Conservation (phyloP, 129 eudicot species). For the Helichrysum umbraculigerum region DNA sequence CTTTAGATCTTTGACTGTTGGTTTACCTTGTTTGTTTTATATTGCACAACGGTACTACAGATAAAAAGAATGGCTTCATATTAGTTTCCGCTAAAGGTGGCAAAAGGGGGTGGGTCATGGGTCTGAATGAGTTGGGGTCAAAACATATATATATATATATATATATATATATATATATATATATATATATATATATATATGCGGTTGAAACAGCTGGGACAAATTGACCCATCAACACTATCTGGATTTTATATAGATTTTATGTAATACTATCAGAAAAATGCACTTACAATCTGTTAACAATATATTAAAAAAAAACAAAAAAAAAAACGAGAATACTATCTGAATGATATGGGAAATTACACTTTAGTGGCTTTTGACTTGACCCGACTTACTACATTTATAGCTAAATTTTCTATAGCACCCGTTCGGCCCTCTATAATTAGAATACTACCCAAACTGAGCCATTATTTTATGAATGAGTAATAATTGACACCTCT, state of each 20-base stretch:
- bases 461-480: not conserved
- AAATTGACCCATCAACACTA: not conserved
- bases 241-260: not conserved
- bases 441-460: not conserved
- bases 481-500: not conserved
- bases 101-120: not conserved
- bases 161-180: too few relatives aligned
- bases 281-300: too few relatives aligned
- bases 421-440: not conserved
- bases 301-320: too few relatives aligned
- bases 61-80: not conserved
- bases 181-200: too few relatives aligned
- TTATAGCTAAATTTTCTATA: not conserved
- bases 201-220: too few relatives aligned
- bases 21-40: slow-evolving; percentile 9
- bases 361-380: not conserved
- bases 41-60: not conserved
- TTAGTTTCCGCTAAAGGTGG: not conserved
- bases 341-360: too few relatives aligned
- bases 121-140: not conserved
- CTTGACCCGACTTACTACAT: not conserved
- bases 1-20: slow-evolving; percentile 2
- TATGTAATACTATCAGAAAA: not conserved
- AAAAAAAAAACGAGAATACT: too few relatives aligned
- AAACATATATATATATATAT: not conserved